Conservation (phyloP, 192 early-diverging fungal species). For the Chytriomyces sp. region DNA sequence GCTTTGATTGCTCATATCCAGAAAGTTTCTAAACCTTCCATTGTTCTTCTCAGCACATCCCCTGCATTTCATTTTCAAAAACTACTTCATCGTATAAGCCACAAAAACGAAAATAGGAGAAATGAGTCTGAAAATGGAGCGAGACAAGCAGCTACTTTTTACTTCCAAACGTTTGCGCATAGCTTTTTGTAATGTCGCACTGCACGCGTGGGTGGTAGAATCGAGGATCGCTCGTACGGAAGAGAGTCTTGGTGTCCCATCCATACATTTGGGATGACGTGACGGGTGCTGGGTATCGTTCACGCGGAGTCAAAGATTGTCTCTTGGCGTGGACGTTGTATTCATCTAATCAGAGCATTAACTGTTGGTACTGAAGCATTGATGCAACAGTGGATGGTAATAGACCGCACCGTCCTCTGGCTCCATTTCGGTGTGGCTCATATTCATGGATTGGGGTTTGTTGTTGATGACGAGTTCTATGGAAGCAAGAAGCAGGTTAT, state of each 20-base stretch:
- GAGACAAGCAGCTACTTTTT: constrained; percentile 18
- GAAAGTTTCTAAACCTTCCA: too few relatives aligned
- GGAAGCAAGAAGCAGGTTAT: background rate
- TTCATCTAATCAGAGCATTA: constrained; percentile 10
- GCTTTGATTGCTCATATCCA: constrained; percentile 16
- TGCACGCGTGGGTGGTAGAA: constrained; percentile 30
- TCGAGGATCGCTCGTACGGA: constrained; percentile 13
- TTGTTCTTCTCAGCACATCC: too few relatives aligned
- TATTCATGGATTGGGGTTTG: constrained; percentile 27
- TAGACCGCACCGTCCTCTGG: constrained; percentile 25
- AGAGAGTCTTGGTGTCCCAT: constrained; percentile 36
- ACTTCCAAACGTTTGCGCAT: constrained; percentile 20
- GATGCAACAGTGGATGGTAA: background rate
- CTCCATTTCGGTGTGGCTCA: constrained; percentile 4
- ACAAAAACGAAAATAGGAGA: too few relatives aligned
- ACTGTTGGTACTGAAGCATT: background rate
- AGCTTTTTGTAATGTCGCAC: constrained; percentile 29
- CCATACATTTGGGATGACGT: constrained; percentile 41
- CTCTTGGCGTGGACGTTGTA: constrained; percentile 18
- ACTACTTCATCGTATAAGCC: too few relatives aligned
- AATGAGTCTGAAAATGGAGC: too few relatives aligned
- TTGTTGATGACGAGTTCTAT: constrained; percentile 37
- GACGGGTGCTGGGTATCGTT: constrained; percentile 30
- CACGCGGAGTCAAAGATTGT: constrained; percentile 11
- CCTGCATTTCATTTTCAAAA: too few relatives aligned